Base-by-base conservation (phyloP, 805 yeast species). In the Ogataea trehalophila region DNA sequence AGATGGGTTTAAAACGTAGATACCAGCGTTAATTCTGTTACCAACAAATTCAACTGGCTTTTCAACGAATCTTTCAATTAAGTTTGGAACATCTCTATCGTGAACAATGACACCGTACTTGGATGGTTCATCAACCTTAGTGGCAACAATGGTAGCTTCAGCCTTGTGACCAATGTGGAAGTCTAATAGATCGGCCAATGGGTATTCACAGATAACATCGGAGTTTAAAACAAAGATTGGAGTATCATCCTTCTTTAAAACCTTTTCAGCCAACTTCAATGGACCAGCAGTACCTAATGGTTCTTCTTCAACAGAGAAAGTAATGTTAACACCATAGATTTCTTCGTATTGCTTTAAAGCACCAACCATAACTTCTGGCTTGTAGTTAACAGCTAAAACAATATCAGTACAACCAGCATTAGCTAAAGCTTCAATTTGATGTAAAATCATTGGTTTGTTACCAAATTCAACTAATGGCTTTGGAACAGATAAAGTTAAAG, bases 231-330 rank as follows among this genome's bases (percentile, higher is more conserved):
- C 99, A 63, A 94, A 94, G 77, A 94, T 90, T 59, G 99, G 99
- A 49, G 95, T 75, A 69, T 88, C 83, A 73, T 94, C 98, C 79
- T 94, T 94, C 74, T 81, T 87, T 70, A 94, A 80, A 51, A 94
- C 83, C 57, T 85, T 79, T 77, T 91, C 97, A 59, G 99, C 99
- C 63, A 94, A 85, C 74, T 90, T 92, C 69, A 94, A 80, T 57
- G 99, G 99, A 70, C 99, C 99, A 59, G 98, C 99, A 58, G 99
- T 94, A 59, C 98, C 99, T 68, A 94, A 81, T 51, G 99, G 99
- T 78, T 94, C 99, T 68, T 92, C 94, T 78, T 94, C 99, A 58
- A 94, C 97, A 51, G 97, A 89, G 75, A 95, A 94, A 48, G 97
- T 90, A 74, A 94, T 94, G 61, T 77, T 75, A 57, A 94, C 96